Evolutionary conservation across 129 eudicot species (phyloP).

Genomic region (Flaveria linearis): DNA sequence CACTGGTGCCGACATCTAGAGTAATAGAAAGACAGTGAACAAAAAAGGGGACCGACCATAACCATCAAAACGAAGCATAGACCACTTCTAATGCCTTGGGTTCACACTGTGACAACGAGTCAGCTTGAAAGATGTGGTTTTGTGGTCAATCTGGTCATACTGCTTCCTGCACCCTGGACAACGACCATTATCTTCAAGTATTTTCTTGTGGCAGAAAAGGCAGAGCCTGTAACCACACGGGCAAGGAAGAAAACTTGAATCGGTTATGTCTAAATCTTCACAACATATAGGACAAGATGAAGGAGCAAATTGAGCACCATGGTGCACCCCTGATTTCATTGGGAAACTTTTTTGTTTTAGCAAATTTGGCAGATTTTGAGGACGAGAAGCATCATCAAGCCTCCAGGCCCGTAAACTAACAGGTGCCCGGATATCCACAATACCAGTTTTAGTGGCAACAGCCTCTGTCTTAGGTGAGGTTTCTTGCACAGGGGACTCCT

Average conservation of each 20-base stretch:
- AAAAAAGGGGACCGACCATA: conserved; percentile 44
- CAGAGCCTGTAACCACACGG: conserved; percentile 85
- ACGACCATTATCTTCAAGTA: conserved; percentile 75
- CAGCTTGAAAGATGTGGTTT: conserved; percentile 44
- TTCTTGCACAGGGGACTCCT: conserved; percentile 38
- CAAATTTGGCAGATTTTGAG: conserved; percentile 70
- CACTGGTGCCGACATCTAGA: conserved; percentile 46
- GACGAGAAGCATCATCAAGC: conserved; percentile 77
- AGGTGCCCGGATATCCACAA: conserved; percentile 45
- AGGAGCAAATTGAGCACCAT: conserved; percentile 51
- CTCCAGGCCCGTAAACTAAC: conserved; percentile 64
- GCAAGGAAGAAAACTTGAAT: conserved; percentile 83
- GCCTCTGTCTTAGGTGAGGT: conserved; percentile 18
- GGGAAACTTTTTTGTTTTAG: conserved; percentile 67
- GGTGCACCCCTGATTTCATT: conserved; percentile 48
- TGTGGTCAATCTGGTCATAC: conserved; percentile 46
- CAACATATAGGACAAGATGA: conserved; percentile 70
- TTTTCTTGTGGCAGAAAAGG: conserved; percentile 94
- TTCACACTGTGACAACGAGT: conserved; percentile 83
- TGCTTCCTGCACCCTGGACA: conserved; percentile 89
- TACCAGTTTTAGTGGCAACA: conserved; percentile 19
- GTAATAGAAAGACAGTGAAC: conserved; percentile 42
- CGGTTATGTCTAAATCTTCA: conserved; percentile 87
- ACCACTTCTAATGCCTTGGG: conserved; percentile 50
- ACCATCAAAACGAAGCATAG: conserved; percentile 31